Base-by-base conservation (phyloP, 2,329 filamentous ascomycete genomes). In the Hymenoscyphus infarciens region DNA sequence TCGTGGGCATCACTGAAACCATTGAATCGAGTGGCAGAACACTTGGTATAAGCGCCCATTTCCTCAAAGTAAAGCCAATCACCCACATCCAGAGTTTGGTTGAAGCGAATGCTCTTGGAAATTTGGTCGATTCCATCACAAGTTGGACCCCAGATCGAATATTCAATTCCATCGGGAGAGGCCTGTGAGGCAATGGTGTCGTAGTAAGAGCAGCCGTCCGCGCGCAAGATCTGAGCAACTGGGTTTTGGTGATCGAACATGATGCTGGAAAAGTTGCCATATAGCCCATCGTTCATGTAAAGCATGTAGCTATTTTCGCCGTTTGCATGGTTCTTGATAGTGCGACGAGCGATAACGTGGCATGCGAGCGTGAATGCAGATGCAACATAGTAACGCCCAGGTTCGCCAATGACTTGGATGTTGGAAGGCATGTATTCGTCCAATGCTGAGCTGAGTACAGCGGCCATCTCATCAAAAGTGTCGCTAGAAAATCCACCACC, bases 61-160 rank as follows among this genome's bases (percentile, higher is more conserved):
- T 97, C 87, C 79, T 97, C 92, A 77, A 99, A 99, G 80, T 96
- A 99, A 61, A 99, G 83, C 95, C 95, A 99, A 77, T 99, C 95
- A 59, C 95, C 95, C 7, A 97, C 91, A 73, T 97, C 88, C 53
- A 99, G 80, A 56, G 89, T 83, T 60, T 90, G 87, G 38, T 86
- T 80, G 72, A 97, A 91, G 66, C 83, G 85, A 76, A 90, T 91
- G 74, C 88, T 90, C 75, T 91, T 86, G 57, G 89, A 86, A 77
- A 99, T 96, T 76, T 92, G 90, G 78, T 99, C 95, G 72, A 99
- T 98, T 64, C 95, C 94, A 75, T 99, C 95, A 75, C 95, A 99
- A 16, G 95, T 98, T 0, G 95, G 95, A 5, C 95, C 95, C 94
- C 95, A 99, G 78, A 99, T 90, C 25, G 92, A 97, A 79, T 99